A percentile compares a stretch with the other conserved stretches of the same genome.
These are phyloP conservation scores for Yamadazyma kanchanaburiensis DNA, from an alignment of 1,139 yeast genomes.

Conservation along the genomic window DNA sequence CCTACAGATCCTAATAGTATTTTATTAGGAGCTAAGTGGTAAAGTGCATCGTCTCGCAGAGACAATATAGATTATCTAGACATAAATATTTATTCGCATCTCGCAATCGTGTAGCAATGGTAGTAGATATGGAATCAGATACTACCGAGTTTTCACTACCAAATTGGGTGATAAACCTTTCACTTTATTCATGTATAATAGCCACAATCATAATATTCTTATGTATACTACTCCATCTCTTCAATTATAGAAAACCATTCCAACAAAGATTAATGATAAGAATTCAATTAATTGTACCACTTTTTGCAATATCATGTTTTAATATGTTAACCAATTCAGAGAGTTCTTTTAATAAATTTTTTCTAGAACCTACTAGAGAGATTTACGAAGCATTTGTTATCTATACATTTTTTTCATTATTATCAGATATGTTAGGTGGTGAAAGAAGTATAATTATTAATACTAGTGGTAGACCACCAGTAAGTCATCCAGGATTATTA, in stretches of 20 bases:
- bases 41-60: too few relatives aligned
- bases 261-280: conserved; percentile 86
- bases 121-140: too few relatives aligned
- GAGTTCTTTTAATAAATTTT: conserved; percentile 32
- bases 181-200: conserved; percentile 32
- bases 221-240: conserved; percentile 32
- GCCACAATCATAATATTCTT: conserved; percentile 31
- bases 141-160: conserved; percentile 18
- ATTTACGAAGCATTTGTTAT: conserved; percentile 95
- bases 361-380: conserved; percentile 78
- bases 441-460: conserved; percentile 77
- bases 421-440: conserved; percentile 87
- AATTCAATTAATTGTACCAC: conserved; percentile 66
- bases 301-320: conserved; percentile 55
- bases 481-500: conserved; percentile 64
- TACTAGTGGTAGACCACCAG: conserved; percentile 74
- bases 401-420: conserved; percentile 82
- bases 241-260: conserved; percentile 81
- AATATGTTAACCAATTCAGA: conserved; percentile 45
- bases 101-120: too few relatives aligned
- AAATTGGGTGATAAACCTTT: conserved; percentile 28
- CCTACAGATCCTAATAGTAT: conserved; percentile 47
- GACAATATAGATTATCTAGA: too few relatives aligned
- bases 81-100: too few relatives aligned
- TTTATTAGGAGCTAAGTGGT: conserved; percentile 46